These are phyloP conservation scores for Schizonepeta tenuifolia DNA, from an alignment of 257 asterid species.

Conservation along the genomic window DNA sequence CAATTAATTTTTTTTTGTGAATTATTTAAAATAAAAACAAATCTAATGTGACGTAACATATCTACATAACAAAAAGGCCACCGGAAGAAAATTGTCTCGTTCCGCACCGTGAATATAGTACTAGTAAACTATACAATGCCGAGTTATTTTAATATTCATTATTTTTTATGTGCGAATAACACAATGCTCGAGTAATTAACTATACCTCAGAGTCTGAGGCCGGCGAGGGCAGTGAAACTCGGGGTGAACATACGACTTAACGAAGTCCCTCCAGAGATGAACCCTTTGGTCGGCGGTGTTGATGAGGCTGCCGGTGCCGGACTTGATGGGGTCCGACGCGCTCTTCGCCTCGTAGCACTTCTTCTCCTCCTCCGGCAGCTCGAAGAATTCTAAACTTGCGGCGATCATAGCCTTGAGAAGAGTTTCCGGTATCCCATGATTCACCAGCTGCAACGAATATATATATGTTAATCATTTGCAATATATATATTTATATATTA, in stretches of 20 bases:
- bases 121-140: neutral
- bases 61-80: too few species aligned
- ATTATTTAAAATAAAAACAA: too few species aligned
- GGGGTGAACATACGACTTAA: constrained; percentile 16
- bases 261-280: constrained; percentile 14
- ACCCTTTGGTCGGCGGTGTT: constrained; percentile 2
- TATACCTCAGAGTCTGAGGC: neutral
- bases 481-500: too few species aligned
- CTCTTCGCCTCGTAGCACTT: neutral
- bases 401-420: neutral
- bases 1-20: too few species aligned
- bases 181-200: neutral
- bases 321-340: neutral
- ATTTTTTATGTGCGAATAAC: neutral
- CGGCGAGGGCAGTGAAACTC: constrained; percentile 1
- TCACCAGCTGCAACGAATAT: neutral
- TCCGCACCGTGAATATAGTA: too few species aligned
- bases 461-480: neutral
- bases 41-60: too few species aligned
- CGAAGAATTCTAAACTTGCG: neutral
- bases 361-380: constrained; percentile 25
- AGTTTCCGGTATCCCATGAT: constrained; percentile 2
- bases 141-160: neutral
- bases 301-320: constrained; percentile 9
- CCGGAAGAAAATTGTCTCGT: too few species aligned